phyloP scores from a whole-genome alignment of 257 asterid species.

The Forsythia suspensa region DNA sequence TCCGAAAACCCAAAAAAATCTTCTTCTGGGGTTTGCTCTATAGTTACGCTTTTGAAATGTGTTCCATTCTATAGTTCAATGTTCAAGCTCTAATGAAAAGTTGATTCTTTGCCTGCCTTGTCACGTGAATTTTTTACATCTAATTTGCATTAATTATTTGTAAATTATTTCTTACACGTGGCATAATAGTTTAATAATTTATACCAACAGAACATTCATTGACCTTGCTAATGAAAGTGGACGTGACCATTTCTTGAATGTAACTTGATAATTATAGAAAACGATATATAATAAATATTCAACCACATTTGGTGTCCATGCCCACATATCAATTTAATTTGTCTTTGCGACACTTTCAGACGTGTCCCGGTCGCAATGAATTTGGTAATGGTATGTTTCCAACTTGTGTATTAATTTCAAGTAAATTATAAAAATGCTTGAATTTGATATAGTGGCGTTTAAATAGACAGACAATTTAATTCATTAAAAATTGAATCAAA shows the following conservation, averaged over 20 bases:
- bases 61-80: conserved; percentile 29
- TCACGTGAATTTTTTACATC: conserved; percentile 33
- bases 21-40: conserved; percentile 21
- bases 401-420: background rate
- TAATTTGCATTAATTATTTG: background rate
- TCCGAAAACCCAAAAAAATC: conserved; percentile 28
- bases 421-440: too few species aligned
- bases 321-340: background rate
- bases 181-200: background rate
- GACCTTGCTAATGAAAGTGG: too few species aligned
- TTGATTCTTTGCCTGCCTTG: conserved; percentile 36
- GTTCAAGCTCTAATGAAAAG: conserved; percentile 33
- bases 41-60: background rate
- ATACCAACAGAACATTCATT: background rate
- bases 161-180: background rate
- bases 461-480: too few species aligned
- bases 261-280: background rate
- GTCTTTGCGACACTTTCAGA: conserved; percentile 7
- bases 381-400: conserved; percentile 21
- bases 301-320: background rate
- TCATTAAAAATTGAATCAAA: too few species aligned
- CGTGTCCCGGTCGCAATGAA: conserved; percentile 35
- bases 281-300: background rate
- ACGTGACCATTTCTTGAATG: too few species aligned
- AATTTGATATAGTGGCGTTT: too few species aligned